phyloP scores from a whole-genome alignment of 2,329 filamentous ascomycete genomes.

The Penicillium freii region DNA sequence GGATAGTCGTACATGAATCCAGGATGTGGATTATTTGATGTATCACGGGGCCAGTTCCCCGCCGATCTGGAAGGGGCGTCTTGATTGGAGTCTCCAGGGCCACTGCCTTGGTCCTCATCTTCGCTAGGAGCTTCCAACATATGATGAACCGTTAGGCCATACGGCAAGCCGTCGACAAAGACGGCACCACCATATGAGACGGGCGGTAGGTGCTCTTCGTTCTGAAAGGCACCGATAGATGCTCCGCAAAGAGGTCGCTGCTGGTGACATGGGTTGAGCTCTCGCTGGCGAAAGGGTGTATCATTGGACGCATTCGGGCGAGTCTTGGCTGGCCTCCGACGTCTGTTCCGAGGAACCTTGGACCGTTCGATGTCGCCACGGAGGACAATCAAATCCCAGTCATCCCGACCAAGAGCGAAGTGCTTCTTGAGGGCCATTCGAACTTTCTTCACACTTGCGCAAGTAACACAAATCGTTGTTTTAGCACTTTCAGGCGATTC shows the following conservation, averaged over 20 bases:
- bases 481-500: constrained; percentile 56
- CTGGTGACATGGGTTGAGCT: constrained; percentile 72
- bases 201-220: constrained; percentile 79
- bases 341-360: constrained; percentile 48
- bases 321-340: constrained; percentile 38
- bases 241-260: constrained; percentile 77
- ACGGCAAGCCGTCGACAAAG: constrained; percentile 76
- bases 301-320: constrained; percentile 27
- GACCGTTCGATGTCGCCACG: constrained; percentile 58
- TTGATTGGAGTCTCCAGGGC: constrained; percentile 38
- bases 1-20: constrained; percentile 39
- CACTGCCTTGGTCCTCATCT: constrained; percentile 54
- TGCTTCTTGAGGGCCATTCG: constrained; percentile 57
- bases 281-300: constrained; percentile 29
- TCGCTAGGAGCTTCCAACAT: constrained; percentile 73
- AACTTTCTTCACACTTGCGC: constrained; percentile 58
- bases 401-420: constrained; percentile 55
- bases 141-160: constrained; percentile 95
- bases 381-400: constrained; percentile 61
- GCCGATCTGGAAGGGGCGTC: constrained; percentile 46
- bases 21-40: constrained; percentile 23
- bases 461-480: constrained; percentile 64
- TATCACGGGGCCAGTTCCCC: constrained; percentile 37
- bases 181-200: constrained; percentile 89
- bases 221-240: constrained; percentile 87